Evolutionary conservation across 352 stramenopile genomes (phyloP).

Genomic region (Pythium guiyangense): DNA sequence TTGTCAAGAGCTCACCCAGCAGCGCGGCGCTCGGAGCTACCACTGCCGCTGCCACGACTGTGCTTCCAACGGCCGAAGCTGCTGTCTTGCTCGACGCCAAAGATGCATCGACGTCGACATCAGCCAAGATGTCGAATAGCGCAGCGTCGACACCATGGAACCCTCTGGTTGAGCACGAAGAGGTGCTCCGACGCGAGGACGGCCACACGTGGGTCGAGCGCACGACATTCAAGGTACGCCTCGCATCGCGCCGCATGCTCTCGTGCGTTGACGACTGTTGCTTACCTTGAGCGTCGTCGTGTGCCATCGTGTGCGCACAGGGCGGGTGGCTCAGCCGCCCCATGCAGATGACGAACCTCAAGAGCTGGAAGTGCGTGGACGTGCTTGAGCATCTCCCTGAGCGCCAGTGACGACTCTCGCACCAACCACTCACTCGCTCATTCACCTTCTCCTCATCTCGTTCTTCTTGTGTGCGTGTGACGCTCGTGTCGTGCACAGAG

Average conservation of each 20-base stretch:
- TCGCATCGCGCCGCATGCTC: background rate
- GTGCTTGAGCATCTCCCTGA: background rate
- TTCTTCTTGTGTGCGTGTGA: background rate
- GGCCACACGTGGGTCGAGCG: conserved; percentile 52
- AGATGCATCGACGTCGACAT: background rate
- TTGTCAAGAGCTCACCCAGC: conserved; percentile 32
- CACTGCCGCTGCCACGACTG: no score
- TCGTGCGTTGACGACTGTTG: background rate
- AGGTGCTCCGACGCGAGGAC: conserved; percentile 41
- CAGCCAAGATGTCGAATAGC: background rate
- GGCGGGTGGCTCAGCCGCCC: conserved; percentile 27
- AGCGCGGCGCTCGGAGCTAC: background rate
- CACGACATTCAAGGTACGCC: conserved; percentile 53
- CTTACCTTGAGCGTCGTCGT: background rate
- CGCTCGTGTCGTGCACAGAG: conserved; percentile 21
- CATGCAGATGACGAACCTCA: conserved; percentile 55
- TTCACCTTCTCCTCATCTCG: background rate
- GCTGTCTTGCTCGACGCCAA: background rate
- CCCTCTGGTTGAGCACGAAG: conserved; percentile 42
- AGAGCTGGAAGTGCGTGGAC: conserved; percentile 53
- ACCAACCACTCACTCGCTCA: no score
- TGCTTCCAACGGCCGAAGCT: background rate
- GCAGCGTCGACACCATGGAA: conserved; percentile 16
- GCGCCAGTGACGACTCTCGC: background rate
- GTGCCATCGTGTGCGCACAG: background rate